A percentile compares a stretch with the other conserved stretches of the same genome.
Conservation (phyloP, 2,329 filamentous ascomycete genomes). For the Aspergillus jensenii region DNA sequence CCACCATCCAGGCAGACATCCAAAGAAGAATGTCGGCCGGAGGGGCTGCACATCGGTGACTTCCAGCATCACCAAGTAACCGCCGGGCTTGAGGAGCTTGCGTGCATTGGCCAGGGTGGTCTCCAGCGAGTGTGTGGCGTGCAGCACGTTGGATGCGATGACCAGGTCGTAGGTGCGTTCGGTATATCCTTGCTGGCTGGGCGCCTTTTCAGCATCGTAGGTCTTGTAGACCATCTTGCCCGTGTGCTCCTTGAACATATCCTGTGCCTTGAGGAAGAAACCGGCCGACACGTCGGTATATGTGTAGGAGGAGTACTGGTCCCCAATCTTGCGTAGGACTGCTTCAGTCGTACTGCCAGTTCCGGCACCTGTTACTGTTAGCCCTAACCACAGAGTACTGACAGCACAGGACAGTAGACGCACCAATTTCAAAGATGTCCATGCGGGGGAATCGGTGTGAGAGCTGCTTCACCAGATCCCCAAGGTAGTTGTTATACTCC, state of each 20-base stretch:
- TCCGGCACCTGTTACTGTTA: conserved; percentile 42
- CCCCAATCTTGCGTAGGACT: conserved; percentile 34
- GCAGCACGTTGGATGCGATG: conserved; percentile 40
- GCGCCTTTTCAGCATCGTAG: conserved; percentile 33
- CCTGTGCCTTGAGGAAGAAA: conserved; percentile 41
- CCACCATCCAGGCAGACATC: background rate
- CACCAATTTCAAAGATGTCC: conserved; percentile 43
- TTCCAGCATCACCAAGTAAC: conserved; percentile 24
- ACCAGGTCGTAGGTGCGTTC: conserved; percentile 33
- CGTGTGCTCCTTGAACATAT: conserved; percentile 24
- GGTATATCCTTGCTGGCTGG: conserved; percentile 33
- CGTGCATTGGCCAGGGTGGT: conserved; percentile 32
- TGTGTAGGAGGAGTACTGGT: conserved; percentile 37
- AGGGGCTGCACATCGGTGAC: background rate
- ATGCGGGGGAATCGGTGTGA: conserved; percentile 43
- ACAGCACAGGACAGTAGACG: conserved; percentile 15
- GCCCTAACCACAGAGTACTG: conserved; percentile 23
- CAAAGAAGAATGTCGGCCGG: background rate
- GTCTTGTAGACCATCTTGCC: conserved; percentile 30
- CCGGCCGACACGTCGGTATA: conserved; percentile 48
- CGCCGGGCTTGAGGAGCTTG: conserved; percentile 43
- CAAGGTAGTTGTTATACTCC: background rate
- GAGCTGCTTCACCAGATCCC: conserved; percentile 35
- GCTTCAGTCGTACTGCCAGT: conserved; percentile 43
- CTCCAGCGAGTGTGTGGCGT: conserved; percentile 34